Evolutionary conservation across 2,329 filamentous ascomycete genomes (phyloP).

Genomic region (Fusarium scirpi): DNA sequence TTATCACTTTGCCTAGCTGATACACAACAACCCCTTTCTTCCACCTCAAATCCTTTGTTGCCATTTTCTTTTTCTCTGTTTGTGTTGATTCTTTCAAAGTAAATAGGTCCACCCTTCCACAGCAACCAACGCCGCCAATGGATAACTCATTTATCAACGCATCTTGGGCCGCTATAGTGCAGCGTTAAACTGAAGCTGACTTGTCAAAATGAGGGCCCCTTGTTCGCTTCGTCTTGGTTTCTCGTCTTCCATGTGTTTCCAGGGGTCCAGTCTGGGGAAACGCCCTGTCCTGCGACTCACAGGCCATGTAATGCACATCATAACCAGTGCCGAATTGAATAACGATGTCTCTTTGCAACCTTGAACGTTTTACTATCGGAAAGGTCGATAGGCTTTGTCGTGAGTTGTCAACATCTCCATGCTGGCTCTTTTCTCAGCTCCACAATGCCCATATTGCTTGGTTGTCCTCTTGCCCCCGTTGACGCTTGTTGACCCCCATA

Average conservation of each 20-base stretch:
- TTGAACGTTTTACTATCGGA: background rate
- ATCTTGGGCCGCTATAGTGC: conserved; percentile 22
- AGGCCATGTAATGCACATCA: conserved; percentile 26
- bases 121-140: conserved; percentile 42
- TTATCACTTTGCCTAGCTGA: conserved; percentile 24
- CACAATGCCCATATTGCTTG: conserved; percentile 3
- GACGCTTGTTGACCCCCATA: conserved; percentile 12
- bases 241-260: conserved; percentile 28
- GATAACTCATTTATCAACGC: conserved; percentile 44
- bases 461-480: conserved; percentile 8
- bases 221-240: conserved; percentile 17
- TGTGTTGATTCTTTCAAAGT: conserved; percentile 42
- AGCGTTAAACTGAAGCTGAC: conserved; percentile 15
- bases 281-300: conserved; percentile 24
- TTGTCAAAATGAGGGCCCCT: conserved; percentile 30
- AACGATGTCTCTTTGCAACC: background rate
- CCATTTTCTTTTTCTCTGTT: conserved; percentile 38
- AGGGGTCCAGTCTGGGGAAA: conserved; percentile 39
- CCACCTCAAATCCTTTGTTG: background rate
- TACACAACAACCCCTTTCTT: conserved; percentile 22
- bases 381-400: background rate
- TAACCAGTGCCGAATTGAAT: conserved; percentile 5
- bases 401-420: background rate
- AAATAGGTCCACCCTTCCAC: conserved; percentile 48
- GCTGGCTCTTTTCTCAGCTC: background rate